Evolutionary conservation across 1,284 basidiomycete species (phyloP).

Genomic region (Rhodotorula sp.): DNA sequence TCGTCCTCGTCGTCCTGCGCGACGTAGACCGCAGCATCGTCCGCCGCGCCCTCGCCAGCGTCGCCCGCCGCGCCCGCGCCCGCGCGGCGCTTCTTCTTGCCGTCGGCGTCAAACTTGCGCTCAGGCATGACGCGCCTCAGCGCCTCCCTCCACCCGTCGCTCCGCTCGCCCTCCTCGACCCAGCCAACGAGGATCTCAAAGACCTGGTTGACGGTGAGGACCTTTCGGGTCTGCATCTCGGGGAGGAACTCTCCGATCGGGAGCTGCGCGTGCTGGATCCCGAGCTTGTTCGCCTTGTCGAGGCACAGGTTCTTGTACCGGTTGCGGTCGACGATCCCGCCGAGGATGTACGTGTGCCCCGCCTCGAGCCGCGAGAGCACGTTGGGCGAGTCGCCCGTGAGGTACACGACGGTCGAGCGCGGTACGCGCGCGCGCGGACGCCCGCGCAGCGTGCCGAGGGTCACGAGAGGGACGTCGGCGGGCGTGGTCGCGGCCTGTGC

Average conservation of each 20-base stretch:
- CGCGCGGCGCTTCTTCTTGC: slow-evolving; percentile 5
- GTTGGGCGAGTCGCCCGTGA: slow-evolving; percentile 90
- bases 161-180: slow-evolving; percentile 46
- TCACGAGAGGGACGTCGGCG: not conserved
- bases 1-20: slow-evolving; percentile 3
- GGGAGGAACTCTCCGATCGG: slow-evolving; percentile 87
- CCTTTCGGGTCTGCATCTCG: slow-evolving; percentile 82
- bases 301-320: slow-evolving; percentile 94
- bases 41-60: not conserved
- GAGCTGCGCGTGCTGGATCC: slow-evolving; percentile 80
- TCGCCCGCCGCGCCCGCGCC: not conserved
- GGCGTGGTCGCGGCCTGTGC: too few species aligned
- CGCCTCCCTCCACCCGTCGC: slow-evolving; percentile 69
- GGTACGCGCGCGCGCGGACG: slow-evolving; percentile 40
- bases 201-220: slow-evolving; percentile 93
- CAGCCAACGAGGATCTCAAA: slow-evolving; percentile 91
- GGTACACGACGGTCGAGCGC: slow-evolving; percentile 71
- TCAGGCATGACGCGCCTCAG: slow-evolving; percentile 83
- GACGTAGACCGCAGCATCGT: slow-evolving; percentile 8
- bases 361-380: slow-evolving; percentile 72
- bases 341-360: slow-evolving; percentile 78
- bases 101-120: slow-evolving; percentile 69
- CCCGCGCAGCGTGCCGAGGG: slow-evolving; percentile 17
- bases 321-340: slow-evolving; percentile 95
- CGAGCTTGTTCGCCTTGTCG: slow-evolving; percentile 74